Base-by-base conservation (phyloP, 1,284 basidiomycete species). In the Golubevia pallescens region DNA sequence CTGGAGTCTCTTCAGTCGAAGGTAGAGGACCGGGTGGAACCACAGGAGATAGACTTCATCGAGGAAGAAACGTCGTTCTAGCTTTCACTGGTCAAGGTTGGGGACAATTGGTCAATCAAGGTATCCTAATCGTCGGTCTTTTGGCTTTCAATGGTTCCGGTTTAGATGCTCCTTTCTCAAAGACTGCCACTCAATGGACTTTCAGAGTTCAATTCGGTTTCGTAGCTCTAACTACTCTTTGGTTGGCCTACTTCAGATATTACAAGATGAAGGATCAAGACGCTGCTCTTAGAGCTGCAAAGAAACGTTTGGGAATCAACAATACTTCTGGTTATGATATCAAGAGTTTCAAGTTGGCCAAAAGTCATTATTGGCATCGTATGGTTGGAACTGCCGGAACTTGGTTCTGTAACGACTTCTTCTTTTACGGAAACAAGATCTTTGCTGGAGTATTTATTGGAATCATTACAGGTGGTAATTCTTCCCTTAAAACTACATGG, bases 31-130 rank as follows among this genome's bases (percentile, higher is more conserved):
- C 80, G 80, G 10, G 80, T 70, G 58, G 86, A 73, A 60, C 86
- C 86, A 74, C 86, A 71, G 66, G 87, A 86, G 89, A 89, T 83
- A 87, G 88, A 67, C 83, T 89, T 34, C 88, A 89, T 84, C 86
- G 89, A 70, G 89, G 89, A 13, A 84, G 88, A 63, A 88, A 88
- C 75, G 88, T 88, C 69, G 87, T 88, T 6, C 85, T 89, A 7
- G 87, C 88, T 19, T 89, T 89, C 86, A 77, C 88, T 61, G 88
- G 88, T 87, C 88, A 88, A 74, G 86, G 88, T 57, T 88, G 88
- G 87, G 87, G 88, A 69, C 88, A 88, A 75, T 84, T 89, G 28
- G 86, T 88, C 86, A 89, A 89, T 80, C 88, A 89, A 71, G 87
- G 67, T 42, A 64, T 88, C 51, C 83, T 89, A 42, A 88, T 89